Evolutionary conservation across 805 yeast genomes (phyloP).

Genomic region (Starmera quercuum): DNA sequence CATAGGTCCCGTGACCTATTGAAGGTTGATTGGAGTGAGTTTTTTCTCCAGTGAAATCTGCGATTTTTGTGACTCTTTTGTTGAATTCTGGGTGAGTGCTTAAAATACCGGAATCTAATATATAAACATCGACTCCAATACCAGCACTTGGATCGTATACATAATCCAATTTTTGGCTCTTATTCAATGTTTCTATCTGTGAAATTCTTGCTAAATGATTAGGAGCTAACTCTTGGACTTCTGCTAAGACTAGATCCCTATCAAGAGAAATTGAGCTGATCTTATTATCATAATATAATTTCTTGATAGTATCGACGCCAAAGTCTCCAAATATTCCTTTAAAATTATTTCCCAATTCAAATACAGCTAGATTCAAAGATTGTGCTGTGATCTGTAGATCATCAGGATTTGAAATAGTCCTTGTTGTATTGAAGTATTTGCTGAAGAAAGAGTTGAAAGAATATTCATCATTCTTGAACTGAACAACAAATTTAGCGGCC

Average conservation of each 20-base stretch:
- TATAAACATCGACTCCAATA: conserved; percentile 28
- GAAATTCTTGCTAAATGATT: conserved; percentile 34
- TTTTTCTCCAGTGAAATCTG: conserved; percentile 35
- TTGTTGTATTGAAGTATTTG: conserved; percentile 8
- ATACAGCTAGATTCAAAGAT: conserved; percentile 10
- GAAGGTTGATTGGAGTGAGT: conserved; percentile 17
- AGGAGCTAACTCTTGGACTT: conserved; percentile 35
- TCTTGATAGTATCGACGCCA: conserved; percentile 19
- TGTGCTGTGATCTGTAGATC: conserved; percentile 4
- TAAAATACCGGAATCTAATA: conserved; percentile 32
- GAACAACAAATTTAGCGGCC: conserved; percentile 18
- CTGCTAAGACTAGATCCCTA: conserved; percentile 25
- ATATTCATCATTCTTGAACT: conserved; percentile 15
- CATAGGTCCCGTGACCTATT: conserved; percentile 52
- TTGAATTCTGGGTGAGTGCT: conserved; percentile 35
- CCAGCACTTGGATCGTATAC: conserved; percentile 36
- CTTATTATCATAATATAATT: conserved; percentile 26
- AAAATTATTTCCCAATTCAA: conserved; percentile 22
- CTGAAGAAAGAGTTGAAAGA: conserved; percentile 11
- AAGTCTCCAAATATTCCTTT: conserved; percentile 31
- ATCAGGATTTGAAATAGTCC: conserved; percentile 6
- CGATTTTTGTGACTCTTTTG: conserved; percentile 32
- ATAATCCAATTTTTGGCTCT: conserved; percentile 26
- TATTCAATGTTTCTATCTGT: conserved; percentile 20
- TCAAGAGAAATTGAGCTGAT: conserved; percentile 30